Conservation (phyloP, 768 basidiomycete genomes). For the Termitomyces titanicus region DNA sequence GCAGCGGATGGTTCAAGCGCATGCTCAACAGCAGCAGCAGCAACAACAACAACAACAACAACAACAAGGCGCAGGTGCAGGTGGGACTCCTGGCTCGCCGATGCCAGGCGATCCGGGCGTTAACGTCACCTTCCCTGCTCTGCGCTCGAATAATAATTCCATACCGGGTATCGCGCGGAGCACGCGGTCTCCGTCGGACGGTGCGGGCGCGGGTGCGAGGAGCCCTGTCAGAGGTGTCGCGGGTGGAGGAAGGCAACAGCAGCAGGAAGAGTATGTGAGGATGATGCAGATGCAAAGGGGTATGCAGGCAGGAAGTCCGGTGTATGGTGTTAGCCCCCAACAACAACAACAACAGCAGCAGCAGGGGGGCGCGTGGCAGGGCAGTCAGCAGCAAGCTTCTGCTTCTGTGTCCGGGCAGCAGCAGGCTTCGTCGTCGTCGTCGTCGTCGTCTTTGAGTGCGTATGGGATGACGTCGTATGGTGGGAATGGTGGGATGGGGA, state of each 20-base stretch:
- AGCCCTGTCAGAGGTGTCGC: too few relatives aligned
- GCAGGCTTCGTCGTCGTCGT: conserved; percentile 14
- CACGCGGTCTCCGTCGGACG: conserved; percentile 72
- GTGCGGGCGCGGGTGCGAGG: conserved; percentile 48
- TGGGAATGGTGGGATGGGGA: conserved; percentile 10
- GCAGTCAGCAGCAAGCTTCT: conserved; percentile 24
- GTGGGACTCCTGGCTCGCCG: conserved; percentile 39
- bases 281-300: conserved; percentile 43
- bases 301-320: conserved; percentile 32
- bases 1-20: conserved; percentile 15
- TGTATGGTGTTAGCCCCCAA: conserved; percentile 29
- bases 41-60: conserved; percentile 30
- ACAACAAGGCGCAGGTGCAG: conserved; percentile 29
- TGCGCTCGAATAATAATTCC: conserved; percentile 65
- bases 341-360: conserved; percentile 9
- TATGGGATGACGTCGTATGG: conserved; percentile 31
- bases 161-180: conserved; percentile 77
- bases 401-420: conserved; percentile 21
- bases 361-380: conserved; percentile 15
- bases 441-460: too few relatives aligned
- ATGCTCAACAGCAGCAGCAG: conserved; percentile 29
- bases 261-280: conserved; percentile 54
- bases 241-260: conserved; percentile 15
- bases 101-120: conserved; percentile 35
- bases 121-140: conserved; percentile 36